Conservation (phyloP, 2,329 filamentous ascomycete genomes). For the Sclerotinia subarctica region DNA sequence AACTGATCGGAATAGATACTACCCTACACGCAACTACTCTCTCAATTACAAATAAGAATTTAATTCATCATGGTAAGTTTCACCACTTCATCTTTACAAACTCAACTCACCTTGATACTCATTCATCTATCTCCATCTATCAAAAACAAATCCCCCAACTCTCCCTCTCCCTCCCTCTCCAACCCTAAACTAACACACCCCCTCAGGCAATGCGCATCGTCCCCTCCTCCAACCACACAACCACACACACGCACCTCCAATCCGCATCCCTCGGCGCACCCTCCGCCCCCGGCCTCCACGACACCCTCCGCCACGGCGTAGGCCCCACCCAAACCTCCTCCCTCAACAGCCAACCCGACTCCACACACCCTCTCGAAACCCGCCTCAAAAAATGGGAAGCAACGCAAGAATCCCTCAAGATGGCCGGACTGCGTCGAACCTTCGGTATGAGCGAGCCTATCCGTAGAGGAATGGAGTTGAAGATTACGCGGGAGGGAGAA, state of each 20-base stretch:
- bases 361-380: slow-evolving; percentile 84
- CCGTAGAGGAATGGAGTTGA: slow-evolving; percentile 89
- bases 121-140: background rate
- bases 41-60: background rate
- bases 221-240: slow-evolving; percentile 65
- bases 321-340: slow-evolving; percentile 56
- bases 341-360: slow-evolving; percentile 46
- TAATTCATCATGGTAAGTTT: slow-evolving; percentile 7
- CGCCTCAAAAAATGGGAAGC: slow-evolving; percentile 87
- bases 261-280: slow-evolving; percentile 67
- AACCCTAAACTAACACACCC: background rate
- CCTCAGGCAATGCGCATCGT: slow-evolving; percentile 83
- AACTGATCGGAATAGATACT: background rate
- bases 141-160: background rate
- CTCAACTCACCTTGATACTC: background rate
- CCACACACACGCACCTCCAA: slow-evolving; percentile 59
- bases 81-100: background rate
- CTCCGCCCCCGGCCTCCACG: slow-evolving; percentile 88
- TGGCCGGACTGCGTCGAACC: slow-evolving; percentile 80
- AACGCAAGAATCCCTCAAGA: slow-evolving; percentile 83
- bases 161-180: background rate
- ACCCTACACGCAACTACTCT: too few relatives aligned
- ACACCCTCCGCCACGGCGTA: slow-evolving; percentile 84
- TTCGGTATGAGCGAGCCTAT: slow-evolving; percentile 94
- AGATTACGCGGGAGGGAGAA: slow-evolving; percentile 75